Percentiles rank a stretch among this genome's conserved stretches.
These are phyloP conservation scores for Eucalyptus paniculata DNA, from an alignment of 345 rosid species.

Conservation along the genomic window DNA sequence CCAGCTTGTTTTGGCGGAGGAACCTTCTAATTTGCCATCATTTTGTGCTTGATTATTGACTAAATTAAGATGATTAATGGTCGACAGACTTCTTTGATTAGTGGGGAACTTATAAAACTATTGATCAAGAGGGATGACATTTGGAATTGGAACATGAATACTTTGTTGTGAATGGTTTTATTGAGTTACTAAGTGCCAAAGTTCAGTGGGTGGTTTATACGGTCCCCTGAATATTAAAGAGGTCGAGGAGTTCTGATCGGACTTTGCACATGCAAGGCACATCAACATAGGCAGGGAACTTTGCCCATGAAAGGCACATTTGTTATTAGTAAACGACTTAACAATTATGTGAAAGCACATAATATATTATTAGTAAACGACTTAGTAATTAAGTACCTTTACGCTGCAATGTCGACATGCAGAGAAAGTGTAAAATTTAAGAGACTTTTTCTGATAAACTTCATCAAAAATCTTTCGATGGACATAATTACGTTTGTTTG, in stretches of 20 bases:
- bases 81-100: neutral
- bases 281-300: neutral
- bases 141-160: neutral
- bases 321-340: neutral
- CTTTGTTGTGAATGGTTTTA: neutral
- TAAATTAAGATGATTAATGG: neutral
- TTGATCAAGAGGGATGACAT: neutral
- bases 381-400: neutral
- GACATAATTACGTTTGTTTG: neutral
- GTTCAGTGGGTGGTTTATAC: neutral
- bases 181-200: neutral
- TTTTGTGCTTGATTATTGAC: neutral
- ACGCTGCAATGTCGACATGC: neutral
- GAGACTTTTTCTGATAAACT: neutral
- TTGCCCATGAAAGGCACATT: neutral
- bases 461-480: neutral
- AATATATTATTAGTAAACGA: neutral
- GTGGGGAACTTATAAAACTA: neutral
- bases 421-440: neutral
- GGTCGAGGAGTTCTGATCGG: neutral
- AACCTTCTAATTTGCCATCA: neutral
- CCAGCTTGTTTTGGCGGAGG: neutral
- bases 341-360: neutral
- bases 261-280: neutral
- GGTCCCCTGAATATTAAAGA: neutral